Base-by-base conservation (phyloP, 805 yeast genomes). In the Kodamaea fukazawae region DNA sequence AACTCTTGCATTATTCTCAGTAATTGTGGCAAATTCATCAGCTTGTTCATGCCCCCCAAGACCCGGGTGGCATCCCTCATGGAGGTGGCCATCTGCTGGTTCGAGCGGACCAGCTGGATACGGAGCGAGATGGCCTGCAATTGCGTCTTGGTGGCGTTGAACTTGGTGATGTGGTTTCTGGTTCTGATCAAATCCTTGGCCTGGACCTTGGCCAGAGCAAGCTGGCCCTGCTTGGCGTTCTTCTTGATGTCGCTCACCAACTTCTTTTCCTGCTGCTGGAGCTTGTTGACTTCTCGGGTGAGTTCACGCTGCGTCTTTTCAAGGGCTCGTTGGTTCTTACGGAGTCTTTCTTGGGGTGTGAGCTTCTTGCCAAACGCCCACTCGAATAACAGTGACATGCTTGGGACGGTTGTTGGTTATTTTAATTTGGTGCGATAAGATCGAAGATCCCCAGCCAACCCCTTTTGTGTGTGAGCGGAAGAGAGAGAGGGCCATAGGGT, bases 301-400 rank as follows among this genome's bases (percentile, higher is more conserved):
- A 93, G 70, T 57, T 93, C 99, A 36, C 99, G 73, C 62, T 89
- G 97, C 0, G 98, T 90, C 50, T 90, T 81, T 55, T 93, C 99
- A 18, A 93, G 70, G 4, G 96, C 95, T 41, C 99, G 70, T 69
- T 95, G 99, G 64, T 93, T 95, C 80, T 81, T 91, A 47, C 97
- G 80, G 58, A 93, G 77, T 60, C 89, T 76, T 65, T 93, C 99
- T 59, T 90, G 97, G 8, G 99, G 98, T 34, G 98, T 88, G 47
- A 85, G 67, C 58, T 83, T 78, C 73, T 88, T 86, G 7, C 99
- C 99, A 66, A 93, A 93, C 18, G 86, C 88, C 98, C 98, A 93
- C 55, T 90, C 95, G 49, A 93, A 77, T 32, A 66, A 27, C 38
- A 39, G 42, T 28, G 36, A 17, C 32, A 34, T 39, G 11, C 29